These are phyloP conservation scores for Corchorus olitorius DNA, from an alignment of 345 rosid genomes.

Conservation along the genomic window DNA sequence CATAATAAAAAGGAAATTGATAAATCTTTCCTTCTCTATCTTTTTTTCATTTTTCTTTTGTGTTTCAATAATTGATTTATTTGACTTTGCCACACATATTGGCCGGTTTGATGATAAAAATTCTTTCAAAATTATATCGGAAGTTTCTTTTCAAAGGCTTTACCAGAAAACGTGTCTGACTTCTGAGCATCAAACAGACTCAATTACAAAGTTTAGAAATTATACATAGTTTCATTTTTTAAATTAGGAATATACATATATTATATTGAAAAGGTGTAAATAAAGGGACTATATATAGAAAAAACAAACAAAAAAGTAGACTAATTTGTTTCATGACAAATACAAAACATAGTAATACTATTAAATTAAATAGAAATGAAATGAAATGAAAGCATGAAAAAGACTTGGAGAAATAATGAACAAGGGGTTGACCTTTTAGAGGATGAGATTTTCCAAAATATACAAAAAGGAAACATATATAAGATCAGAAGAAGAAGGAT, in stretches of 20 bases:
- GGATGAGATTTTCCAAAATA: constrained; percentile 23
- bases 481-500: constrained; percentile 17
- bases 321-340: neutral
- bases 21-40: neutral
- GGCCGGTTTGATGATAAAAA: neutral
- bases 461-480: constrained; percentile 22
- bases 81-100: neutral
- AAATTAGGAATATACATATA: no score
- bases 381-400: constrained; percentile 23
- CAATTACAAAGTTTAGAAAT: no score
- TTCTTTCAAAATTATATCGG: neutral
- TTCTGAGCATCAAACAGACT: no score
- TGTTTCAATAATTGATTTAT: neutral
- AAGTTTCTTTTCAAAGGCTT: neutral
- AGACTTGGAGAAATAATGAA: constrained; percentile 27
- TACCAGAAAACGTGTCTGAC: neutral
- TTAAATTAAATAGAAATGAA: neutral
- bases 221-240: no score
- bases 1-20: neutral
- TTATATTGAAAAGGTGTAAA: no score
- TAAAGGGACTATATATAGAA: no score
- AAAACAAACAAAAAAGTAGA: neutral
- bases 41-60: neutral
- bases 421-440: constrained; percentile 32
- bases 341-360: constrained; percentile 1